Conservation (phyloP, 129 eudicot genomes). For the Arctium lappa region DNA sequence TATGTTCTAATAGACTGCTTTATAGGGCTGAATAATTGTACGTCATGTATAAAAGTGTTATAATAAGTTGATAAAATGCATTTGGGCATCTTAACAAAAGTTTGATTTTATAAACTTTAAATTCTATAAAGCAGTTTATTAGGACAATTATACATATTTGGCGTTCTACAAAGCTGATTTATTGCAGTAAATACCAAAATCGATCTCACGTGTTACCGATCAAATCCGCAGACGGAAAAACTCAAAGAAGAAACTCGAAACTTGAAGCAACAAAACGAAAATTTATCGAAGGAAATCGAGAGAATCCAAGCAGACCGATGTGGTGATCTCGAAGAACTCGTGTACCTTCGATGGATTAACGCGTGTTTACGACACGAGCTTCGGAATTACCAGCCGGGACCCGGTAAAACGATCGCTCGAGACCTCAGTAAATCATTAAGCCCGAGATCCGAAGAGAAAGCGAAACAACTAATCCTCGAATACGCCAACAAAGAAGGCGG, state of each 20-base stretch:
- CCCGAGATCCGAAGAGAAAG: conserved; percentile 78
- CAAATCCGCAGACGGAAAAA: conserved; percentile 38
- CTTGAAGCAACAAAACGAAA: conserved; percentile 54
- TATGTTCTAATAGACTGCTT: too few species aligned
- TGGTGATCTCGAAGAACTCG: conserved; percentile 68
- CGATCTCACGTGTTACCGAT: neutral
- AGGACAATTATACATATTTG: too few species aligned
- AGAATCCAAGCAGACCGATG: conserved; percentile 57
- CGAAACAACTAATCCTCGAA: conserved; percentile 72
- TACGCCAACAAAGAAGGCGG: conserved; percentile 67
- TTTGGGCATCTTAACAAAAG: neutral
- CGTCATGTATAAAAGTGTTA: neutral
- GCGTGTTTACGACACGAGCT: conserved; percentile 85
- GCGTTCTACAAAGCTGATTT: neutral
- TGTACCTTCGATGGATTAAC: conserved; percentile 80
- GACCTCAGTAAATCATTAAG: conserved; percentile 72
- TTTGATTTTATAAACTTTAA: neutral
- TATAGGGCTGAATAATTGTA: neutral
- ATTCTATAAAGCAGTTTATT: neutral
- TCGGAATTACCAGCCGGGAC: conserved; percentile 61
- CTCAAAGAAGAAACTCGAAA: conserved; percentile 48
- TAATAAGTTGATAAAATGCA: neutral
- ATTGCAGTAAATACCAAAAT: too few species aligned
- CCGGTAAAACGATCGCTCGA: conserved; percentile 65
- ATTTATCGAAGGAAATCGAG: conserved; percentile 59